A percentile compares a stretch with the other conserved stretches of the same genome.
phyloP scores from a whole-genome alignment of 2,329 filamentous ascomycete genomes.

The Alternaria brassicicola region DNA sequence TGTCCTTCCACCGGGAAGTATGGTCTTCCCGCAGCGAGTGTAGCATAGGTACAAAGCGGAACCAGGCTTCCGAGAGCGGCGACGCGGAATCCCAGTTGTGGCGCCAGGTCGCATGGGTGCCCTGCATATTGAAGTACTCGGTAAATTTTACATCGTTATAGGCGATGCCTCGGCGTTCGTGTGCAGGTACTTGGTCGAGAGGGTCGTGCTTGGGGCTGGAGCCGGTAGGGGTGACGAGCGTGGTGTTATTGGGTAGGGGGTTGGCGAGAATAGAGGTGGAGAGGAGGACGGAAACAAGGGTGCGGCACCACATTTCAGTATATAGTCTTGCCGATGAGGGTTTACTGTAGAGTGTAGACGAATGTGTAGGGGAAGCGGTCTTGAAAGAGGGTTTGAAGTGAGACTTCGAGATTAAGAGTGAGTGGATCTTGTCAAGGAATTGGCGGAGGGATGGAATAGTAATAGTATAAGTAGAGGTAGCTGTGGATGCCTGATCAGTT shows the following conservation, averaged over 20 bases:
- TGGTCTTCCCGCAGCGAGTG: constrained; percentile 19
- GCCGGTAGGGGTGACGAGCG: background rate
- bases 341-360: background rate
- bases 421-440: background rate
- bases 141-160: constrained; percentile 65
- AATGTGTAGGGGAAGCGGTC: background rate
- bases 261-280: background rate
- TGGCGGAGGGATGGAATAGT: background rate
- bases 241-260: background rate
- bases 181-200: constrained; percentile 47
- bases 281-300: too few species aligned
- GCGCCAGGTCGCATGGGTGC: constrained; percentile 60
- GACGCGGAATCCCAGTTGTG: constrained; percentile 69
- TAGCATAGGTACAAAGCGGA: constrained; percentile 66
- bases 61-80: constrained; percentile 38
- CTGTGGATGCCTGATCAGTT: background rate
- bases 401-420: background rate
- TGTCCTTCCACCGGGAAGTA: constrained; percentile 24
- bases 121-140: constrained; percentile 54
- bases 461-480: background rate
- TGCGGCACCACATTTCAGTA: too few species aligned
- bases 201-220: background rate
- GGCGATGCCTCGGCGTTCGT: constrained; percentile 62
- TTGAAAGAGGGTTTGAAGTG: background rate
- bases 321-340: background rate